phyloP scores from a whole-genome alignment of 108 stramenopile genomes.

The Skeletonema costatum region DNA sequence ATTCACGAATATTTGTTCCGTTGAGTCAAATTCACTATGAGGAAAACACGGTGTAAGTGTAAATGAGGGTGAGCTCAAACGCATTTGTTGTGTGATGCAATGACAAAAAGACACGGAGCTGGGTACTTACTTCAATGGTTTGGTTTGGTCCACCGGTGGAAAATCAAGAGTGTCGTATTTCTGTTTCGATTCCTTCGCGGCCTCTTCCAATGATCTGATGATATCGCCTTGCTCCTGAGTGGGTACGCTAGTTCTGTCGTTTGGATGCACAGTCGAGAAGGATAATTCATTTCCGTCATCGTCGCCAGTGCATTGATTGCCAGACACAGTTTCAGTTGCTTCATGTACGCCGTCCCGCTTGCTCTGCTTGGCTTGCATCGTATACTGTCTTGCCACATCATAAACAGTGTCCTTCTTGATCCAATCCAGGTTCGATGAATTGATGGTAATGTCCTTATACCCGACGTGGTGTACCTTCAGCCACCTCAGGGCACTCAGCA shows the following conservation, averaged over 20 bases:
- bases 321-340: neutral
- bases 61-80: no score
- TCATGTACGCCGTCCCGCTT: neutral
- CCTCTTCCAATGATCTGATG: neutral
- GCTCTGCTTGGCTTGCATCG: neutral
- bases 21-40: conserved; percentile 5
- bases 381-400: neutral
- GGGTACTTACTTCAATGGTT: neutral
- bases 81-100: no score
- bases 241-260: neutral
- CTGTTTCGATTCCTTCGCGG: neutral
- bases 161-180: neutral
- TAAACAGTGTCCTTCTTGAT: neutral
- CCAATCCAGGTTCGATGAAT: conserved; percentile 1
- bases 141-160: neutral
- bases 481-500: conserved; percentile 13
- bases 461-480: conserved; percentile 10
- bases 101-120: no score
- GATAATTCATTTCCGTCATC: neutral
- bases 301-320: neutral
- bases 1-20: conserved; percentile 7
- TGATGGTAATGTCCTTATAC: conserved; percentile 14
- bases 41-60: no score
- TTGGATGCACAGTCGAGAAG: neutral
- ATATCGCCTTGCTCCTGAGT: neutral